These are phyloP conservation scores for Caryopteris hybrid DNA, from an alignment of 305 asterid genomes.

Conservation along the genomic window DNA sequence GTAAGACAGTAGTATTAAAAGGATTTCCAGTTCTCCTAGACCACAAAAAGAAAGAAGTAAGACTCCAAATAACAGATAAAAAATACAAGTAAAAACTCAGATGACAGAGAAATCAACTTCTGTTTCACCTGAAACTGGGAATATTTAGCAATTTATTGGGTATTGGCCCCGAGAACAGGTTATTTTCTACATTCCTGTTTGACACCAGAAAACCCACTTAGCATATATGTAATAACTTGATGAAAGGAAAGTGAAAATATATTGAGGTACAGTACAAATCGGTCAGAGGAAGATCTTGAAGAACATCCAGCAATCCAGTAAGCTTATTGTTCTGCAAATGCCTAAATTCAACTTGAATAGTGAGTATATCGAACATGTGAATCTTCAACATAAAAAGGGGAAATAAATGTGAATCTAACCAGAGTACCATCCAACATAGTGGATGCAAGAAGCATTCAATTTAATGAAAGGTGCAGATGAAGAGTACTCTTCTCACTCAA, in stretches of 20 bases:
- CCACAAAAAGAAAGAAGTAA: background rate
- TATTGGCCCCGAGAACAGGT: constrained; percentile 92
- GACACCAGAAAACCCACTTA: constrained; percentile 9
- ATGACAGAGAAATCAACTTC: constrained; percentile 10
- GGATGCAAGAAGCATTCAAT: background rate
- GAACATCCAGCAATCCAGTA: constrained; percentile 73
- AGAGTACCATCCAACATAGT: background rate
- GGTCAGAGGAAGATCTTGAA: constrained; percentile 66
- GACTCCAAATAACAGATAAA: background rate
- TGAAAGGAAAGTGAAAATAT: background rate
- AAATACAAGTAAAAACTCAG: background rate
- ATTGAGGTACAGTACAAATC: constrained; percentile 56
- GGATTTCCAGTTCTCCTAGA: constrained; percentile 86
- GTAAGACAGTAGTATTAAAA: constrained; percentile 71
- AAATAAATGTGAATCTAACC: background rate
- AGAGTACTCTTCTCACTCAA: background rate
- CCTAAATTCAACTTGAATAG: constrained; percentile 38
- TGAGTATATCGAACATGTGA: constrained; percentile 1
- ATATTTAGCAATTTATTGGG: constrained; percentile 55
- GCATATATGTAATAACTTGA: background rate
- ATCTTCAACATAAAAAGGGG: background rate
- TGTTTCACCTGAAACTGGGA: constrained; percentile 75
- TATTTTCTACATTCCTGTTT: constrained; percentile 76
- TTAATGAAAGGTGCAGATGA: background rate
- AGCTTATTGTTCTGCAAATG: constrained; percentile 86